Conservation (phyloP, 352 stramenopile genomes). For the Phytophthora fragariae region DNA sequence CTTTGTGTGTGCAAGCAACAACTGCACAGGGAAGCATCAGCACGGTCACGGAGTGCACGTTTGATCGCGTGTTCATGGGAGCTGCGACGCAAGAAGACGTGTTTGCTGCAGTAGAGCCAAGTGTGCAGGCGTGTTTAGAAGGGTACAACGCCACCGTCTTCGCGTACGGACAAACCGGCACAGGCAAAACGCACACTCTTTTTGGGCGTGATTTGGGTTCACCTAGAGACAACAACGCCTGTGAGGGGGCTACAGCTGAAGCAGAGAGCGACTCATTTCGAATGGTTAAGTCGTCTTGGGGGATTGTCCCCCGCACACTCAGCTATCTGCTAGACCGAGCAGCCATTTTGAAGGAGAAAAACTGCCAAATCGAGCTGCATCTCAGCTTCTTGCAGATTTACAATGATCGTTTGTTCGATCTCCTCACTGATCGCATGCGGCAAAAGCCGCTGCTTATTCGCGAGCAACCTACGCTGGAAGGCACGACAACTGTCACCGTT, state of each 20-base stretch:
- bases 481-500: constrained; percentile 60
- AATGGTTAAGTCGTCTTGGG: constrained; percentile 48
- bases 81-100: constrained; percentile 77
- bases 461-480: constrained; percentile 64
- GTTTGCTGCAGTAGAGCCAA: constrained; percentile 72
- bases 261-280: constrained; percentile 11
- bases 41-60: constrained; percentile 67
- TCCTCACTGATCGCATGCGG: constrained; percentile 77
- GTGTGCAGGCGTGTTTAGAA: constrained; percentile 70
- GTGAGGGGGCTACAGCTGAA: background rate
- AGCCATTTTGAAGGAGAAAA: constrained; percentile 11
- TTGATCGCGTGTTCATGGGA: constrained; percentile 79
- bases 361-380: constrained; percentile 55
- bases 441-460: constrained; percentile 79
- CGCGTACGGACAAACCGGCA: constrained; percentile 92
- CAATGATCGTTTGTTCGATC: constrained; percentile 94
- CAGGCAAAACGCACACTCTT: constrained; percentile 94
- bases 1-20: constrained; percentile 36
- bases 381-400: constrained; percentile 95
- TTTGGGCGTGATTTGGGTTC: constrained; percentile 67
- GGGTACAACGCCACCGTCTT: constrained; percentile 94
- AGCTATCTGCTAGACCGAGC: constrained; percentile 65
- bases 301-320: constrained; percentile 85
- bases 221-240: background rate
- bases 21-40: constrained; percentile 34